Evolutionary conservation across 176 grass and related monocot species (phyloP).

Genomic region (Echinochloa phyllopogon): DNA sequence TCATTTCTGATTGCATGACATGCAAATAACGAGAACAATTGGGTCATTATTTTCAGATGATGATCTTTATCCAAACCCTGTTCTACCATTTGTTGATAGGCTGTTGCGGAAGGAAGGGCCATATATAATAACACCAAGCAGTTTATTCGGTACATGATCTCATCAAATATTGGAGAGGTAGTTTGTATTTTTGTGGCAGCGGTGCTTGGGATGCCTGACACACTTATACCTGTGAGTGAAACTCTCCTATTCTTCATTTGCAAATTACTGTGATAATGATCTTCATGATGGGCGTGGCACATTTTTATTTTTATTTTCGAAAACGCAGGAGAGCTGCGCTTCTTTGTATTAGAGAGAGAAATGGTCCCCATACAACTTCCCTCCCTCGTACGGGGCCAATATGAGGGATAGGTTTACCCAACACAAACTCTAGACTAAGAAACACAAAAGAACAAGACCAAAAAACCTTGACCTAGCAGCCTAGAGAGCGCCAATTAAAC

Average conservation of each 20-base stretch:
- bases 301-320: too few relatives aligned
- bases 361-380: too few relatives aligned
- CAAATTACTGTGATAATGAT: constrained; percentile 7
- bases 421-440: too few relatives aligned
- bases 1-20: constrained; percentile 32
- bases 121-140: constrained; percentile 99
- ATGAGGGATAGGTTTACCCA: too few relatives aligned
- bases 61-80: constrained; percentile 45
- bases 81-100: constrained; percentile 62
- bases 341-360: too few relatives aligned
- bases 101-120: constrained; percentile 96
- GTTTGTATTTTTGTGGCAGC: constrained; percentile 99
- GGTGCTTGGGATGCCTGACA: constrained; percentile 97
- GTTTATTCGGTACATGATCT: constrained; percentile 99
- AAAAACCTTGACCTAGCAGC: too few relatives aligned
- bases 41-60: constrained; percentile 18
- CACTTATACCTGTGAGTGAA: constrained; percentile 86
- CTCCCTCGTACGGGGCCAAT: too few relatives aligned
- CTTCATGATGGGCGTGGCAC: background rate
- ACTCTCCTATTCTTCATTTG: constrained; percentile 18
- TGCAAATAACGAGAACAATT: constrained; percentile 32
- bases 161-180: constrained; percentile 98
- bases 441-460: too few relatives aligned
- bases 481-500: too few relatives aligned
- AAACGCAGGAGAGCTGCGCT: too few relatives aligned